Base-by-base conservation (phyloP, 2,329 filamentous ascomycete species). In the Microdochium bolleyi region DNA sequence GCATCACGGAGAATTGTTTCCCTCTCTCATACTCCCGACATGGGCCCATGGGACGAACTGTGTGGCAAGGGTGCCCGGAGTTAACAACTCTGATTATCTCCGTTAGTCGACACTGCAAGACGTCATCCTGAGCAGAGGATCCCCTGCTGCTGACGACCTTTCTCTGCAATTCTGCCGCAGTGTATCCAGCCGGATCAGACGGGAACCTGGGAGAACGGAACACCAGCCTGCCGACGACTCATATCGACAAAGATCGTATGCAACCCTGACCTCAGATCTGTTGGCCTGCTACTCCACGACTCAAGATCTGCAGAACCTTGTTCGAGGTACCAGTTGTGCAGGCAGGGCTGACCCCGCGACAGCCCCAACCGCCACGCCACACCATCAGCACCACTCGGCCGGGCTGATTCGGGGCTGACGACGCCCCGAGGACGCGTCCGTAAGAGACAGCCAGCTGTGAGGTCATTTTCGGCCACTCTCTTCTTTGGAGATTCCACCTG, bases 101-200 rank as follows among this genome's bases (percentile, higher is more conserved):
- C n/a, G 13, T 57, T 55, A 55, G 55, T 56, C 54, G 54, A 51
- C 56, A 50, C 55, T 56, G 53, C 56, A 53, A 22, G 51, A 68
- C 67, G 66, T 65, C 65, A 52, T 59, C 62, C 34, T 25, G 24
- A 52, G 14, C n/a, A n/a, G n/a, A n/a, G n/a, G n/a, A n/a, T 38
- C n/a, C 50, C 10, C 30, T 34, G 30, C 8, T 14, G 30, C 37
- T 41, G 37, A n/a, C 37, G 37, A 41, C 19, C 37, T 19, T 41
- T n/a, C 8, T 19, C 37, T n/a, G 37, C 37, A 41, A n/a, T n/a
- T 10, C n/a, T 41, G 37, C 5, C 5, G 37, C 37, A n/a, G 30
- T 14, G 8, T 14, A 34, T 34, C 14, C 30, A 34, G 8, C 14
- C 30, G 8, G 30, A 34, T 34, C 30, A 34, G 30, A 34, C 30